Percentiles rank a stretch among this genome's conserved stretches.
Conservation (phyloP, 352 stramenopile species). For the Phytopythium cucurbitacearum region DNA sequence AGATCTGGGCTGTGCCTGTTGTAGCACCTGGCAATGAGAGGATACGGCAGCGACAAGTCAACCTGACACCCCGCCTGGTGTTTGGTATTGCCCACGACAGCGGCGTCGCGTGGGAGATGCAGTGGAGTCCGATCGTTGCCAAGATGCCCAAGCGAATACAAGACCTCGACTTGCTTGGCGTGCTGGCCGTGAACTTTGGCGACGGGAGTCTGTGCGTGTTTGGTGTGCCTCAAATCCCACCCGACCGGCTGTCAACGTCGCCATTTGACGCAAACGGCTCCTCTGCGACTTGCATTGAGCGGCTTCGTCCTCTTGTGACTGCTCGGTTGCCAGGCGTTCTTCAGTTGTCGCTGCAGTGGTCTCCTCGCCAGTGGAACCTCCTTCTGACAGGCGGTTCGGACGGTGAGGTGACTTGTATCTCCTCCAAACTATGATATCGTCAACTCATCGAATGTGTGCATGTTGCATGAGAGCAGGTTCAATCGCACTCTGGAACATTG, state of each 20-base stretch:
- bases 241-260: conserved; percentile 19
- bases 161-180: conserved; percentile 32
- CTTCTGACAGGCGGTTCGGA: conserved; percentile 80
- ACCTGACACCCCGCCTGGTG: conserved; percentile 42
- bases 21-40: not conserved
- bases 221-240: conserved; percentile 41
- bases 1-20: conserved; percentile 76
- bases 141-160: conserved; percentile 25
- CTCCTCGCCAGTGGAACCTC: conserved; percentile 56
- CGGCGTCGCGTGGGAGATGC: conserved; percentile 77
- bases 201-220: conserved; percentile 74
- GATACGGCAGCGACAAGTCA: not conserved
- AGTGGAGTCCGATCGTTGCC: conserved; percentile 59
- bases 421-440: too few relatives aligned
- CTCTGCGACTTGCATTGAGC: conserved; percentile 19
- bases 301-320: conserved; percentile 35
- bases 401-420: conserved; percentile 22
- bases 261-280: conserved; percentile 6
- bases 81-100: conserved; percentile 73
- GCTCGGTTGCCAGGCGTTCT: conserved; percentile 42
- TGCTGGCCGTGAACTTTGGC: conserved; percentile 71
- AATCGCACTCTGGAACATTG: conserved; percentile 75
- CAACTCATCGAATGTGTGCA: not conserved
- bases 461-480: conserved; percentile 34
- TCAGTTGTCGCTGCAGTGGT: conserved; percentile 74